phyloP scores from a whole-genome alignment of 768 basidiomycete species.

The Hericium coralloides region DNA sequence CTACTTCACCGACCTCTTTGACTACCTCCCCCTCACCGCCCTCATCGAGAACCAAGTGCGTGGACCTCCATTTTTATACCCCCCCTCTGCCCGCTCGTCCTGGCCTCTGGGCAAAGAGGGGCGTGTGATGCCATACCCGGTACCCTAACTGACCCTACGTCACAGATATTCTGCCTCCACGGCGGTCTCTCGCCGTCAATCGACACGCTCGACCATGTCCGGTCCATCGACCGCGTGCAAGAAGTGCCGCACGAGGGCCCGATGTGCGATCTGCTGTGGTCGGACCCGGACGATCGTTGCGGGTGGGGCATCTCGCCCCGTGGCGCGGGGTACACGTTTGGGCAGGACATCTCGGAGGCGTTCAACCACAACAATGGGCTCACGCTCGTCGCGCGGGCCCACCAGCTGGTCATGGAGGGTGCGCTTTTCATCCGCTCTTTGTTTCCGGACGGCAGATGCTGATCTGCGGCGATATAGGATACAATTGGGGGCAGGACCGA shows the following conservation, averaged over 20 bases:
- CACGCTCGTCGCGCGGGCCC: conserved; percentile 89
- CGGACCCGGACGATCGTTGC: conserved; percentile 97
- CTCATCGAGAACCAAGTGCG: conserved; percentile 98
- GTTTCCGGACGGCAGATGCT: not conserved
- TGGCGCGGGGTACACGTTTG: conserved; percentile 98
- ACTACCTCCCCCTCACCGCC: conserved; percentile 94
- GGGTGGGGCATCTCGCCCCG: conserved; percentile 99
- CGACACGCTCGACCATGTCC: conserved; percentile 98
- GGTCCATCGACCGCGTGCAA: conserved; percentile 97
- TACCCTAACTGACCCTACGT: conserved; percentile 5
- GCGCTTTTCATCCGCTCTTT: conserved; percentile 20
- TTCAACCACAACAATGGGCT: conserved; percentile 99
- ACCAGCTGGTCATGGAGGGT: conserved; percentile 98
- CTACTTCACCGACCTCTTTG: conserved; percentile 97
- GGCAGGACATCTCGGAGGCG: conserved; percentile 97
- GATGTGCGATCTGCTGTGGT: conserved; percentile 99
- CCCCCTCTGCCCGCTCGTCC: not conserved
- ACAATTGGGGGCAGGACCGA: conserved; percentile 98
- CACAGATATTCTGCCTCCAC: conserved; percentile 95
- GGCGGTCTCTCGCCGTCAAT: conserved; percentile 98
- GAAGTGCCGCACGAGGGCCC: conserved; percentile 99
- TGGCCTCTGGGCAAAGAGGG: not conserved
- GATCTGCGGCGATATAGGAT: conserved; percentile 35
- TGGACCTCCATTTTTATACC: conserved; percentile 16
- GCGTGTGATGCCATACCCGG: not conserved